These are phyloP conservation scores for Thelonectria discophora DNA, from an alignment of 2,329 filamentous ascomycete species.

Conservation along the genomic window DNA sequence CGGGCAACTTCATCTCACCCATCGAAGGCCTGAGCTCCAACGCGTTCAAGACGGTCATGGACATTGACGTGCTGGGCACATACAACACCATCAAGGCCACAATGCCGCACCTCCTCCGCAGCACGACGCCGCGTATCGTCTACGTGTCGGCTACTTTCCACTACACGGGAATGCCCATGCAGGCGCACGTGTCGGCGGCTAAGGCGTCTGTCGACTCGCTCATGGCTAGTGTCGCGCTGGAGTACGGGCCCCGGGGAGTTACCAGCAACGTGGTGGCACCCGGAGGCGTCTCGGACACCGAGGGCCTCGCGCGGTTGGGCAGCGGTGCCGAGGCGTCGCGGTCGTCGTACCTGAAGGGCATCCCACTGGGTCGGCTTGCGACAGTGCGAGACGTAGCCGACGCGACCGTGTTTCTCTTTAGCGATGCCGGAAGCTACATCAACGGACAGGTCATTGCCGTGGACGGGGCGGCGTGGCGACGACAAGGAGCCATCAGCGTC, in stretches of 20 bases:
- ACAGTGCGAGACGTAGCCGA: conserved; percentile 89
- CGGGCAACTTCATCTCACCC: conserved; percentile 93
- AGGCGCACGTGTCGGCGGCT: conserved; percentile 89
- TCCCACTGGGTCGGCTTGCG: conserved; percentile 82
- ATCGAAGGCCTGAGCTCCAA: conserved; percentile 84
- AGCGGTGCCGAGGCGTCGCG: conserved; percentile 48
- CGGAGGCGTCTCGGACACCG: conserved; percentile 85
- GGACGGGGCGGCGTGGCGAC: conserved; percentile 68
- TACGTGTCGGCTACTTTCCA: conserved; percentile 93
- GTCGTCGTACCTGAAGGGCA: conserved; percentile 50
- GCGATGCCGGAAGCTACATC: conserved; percentile 84
- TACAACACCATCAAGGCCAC: conserved; percentile 97
- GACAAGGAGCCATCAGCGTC: conserved; percentile 56
- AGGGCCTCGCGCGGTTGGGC: conserved; percentile 75
- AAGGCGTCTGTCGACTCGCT: conserved; percentile 93
- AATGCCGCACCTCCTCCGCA: conserved; percentile 80
- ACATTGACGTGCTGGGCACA: conserved; percentile 93
- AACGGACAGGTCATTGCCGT: conserved; percentile 85
- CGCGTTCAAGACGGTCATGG: conserved; percentile 94
- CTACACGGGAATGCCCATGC: conserved; percentile 85
- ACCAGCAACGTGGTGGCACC: conserved; percentile 90
- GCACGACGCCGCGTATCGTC: conserved; percentile 82
- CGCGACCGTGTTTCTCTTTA: conserved; percentile 89
- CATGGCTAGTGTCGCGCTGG: conserved; percentile 80
- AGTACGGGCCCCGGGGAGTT: conserved; percentile 88